Evolutionary conservation across 2,329 filamentous ascomycete species (phyloP), one percentile per base, ranked within the genome.

Genomic region (Xylaria sp.): DNA sequence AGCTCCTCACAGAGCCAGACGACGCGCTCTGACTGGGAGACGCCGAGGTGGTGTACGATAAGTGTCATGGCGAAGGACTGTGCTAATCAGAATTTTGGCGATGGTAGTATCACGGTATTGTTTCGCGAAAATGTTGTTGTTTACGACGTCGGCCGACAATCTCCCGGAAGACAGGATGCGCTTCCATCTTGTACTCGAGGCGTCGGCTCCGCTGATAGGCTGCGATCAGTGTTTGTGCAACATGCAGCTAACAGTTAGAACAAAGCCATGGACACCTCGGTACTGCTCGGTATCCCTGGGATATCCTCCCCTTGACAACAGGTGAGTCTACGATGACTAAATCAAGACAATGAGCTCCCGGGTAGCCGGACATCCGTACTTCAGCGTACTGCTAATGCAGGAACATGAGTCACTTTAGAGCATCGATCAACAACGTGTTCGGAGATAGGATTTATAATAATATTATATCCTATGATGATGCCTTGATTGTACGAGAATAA

Each of bases 1-100:
- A 71, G 56, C 51, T 71, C 69, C 21, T 71, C 69, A 21, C 64
- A 67, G 32, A 71, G 69, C 69, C 67, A 71, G 36, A 70, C 61
- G 4, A 71, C 27, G 19, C 69, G 69, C 2, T 71, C 69, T n/a
- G 69, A 71, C 51, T 71, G 69, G 9, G 69, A 71, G 27, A 71
- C 42, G 2, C 54, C 53, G 36, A 71, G 69, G 32, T 71, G 69
- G 51, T 71, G 69, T 32, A 71, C 61, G 30, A 64, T 69, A n/a
- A 71, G 64, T 4, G 67, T 62, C 67, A 69, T 71, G 19, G 48
- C 27, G 60, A 24, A 21, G n/a, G 50, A n/a, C 19, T 48, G 17
- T 4, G 14, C 21, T 51, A 3, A 1, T 61, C 19, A 11, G 19
- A 27, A 1, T 42, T 42, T 47, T 3, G 32, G 12, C 14, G 30